phyloP scores from a whole-genome alignment of 139 green algal genomes.

The Zygnema cylindricum region DNA sequence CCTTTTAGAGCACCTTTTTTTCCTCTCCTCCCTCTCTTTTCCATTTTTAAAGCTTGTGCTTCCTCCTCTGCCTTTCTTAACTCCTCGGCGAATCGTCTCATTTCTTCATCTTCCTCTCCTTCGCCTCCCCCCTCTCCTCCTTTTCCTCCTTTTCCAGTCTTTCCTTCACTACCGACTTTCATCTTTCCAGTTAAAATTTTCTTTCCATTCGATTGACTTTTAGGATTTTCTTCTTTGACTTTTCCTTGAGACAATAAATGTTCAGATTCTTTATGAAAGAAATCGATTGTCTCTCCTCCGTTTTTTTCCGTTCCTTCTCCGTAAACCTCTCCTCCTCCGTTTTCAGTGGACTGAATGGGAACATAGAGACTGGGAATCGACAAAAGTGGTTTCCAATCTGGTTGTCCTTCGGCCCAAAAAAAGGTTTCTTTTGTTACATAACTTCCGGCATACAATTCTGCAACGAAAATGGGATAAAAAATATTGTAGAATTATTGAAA shows the following conservation, averaged over 20 bases:
- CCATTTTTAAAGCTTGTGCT: not conserved
- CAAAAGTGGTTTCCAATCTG: not conserved
- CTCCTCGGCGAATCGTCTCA: conserved; percentile 17
- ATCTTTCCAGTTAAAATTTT: not conserved
- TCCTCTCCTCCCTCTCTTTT: conserved; percentile 10
- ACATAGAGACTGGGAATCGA: not conserved
- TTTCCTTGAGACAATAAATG: not conserved
- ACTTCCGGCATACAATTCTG: not conserved
- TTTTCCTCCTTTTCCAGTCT: not conserved
- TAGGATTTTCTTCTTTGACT: not conserved
- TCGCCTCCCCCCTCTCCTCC: not conserved
- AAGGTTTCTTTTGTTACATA: not conserved
- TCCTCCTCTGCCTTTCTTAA: conserved; percentile 19
- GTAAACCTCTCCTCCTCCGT: not conserved
- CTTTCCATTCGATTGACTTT: not conserved
- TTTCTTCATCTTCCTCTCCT: conserved; percentile 26
- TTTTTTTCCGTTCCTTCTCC: not conserved
- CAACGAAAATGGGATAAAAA: not conserved
- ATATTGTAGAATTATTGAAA: not conserved
- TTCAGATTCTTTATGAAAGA: not conserved
- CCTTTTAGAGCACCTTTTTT: conserved; percentile 15
- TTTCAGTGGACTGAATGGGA: not conserved
- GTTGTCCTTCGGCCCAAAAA: not conserved
- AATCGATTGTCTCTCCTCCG: conserved; percentile 5
- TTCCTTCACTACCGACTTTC: not conserved